A percentile compares a stretch with the other conserved stretches of the same genome.
Conservation (phyloP, 345 rosid genomes). For the Dipteronia dyeriana region DNA sequence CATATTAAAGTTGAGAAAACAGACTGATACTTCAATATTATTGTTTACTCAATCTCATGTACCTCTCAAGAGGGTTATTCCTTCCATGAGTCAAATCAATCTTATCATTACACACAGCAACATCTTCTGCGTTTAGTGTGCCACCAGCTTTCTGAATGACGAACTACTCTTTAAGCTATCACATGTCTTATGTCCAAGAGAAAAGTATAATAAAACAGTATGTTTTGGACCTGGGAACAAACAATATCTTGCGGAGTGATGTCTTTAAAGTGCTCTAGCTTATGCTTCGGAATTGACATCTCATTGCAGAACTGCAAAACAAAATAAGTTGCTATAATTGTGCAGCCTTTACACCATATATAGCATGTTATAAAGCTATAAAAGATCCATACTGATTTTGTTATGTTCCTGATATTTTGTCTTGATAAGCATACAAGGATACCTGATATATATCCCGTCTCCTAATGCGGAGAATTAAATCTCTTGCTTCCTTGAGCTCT, state of each 20-base stretch:
- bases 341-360: no score
- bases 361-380: neutral
- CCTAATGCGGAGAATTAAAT: conserved; percentile 71
- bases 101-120: conserved; percentile 73
- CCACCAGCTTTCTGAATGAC: conserved; percentile 61
- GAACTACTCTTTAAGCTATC: conserved; percentile 5
- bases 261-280: conserved; percentile 70
- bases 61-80: conserved; percentile 88
- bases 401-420: no score
- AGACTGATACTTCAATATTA: neutral
- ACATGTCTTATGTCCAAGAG: neutral
- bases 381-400: neutral
- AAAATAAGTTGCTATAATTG: neutral
- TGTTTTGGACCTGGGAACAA: conserved; percentile 73
- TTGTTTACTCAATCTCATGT: conserved; percentile 15
- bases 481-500: conserved; percentile 74
- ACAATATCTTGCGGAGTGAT: conserved; percentile 83
- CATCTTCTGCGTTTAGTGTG: conserved; percentile 71
- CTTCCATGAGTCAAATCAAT: conserved; percentile 91
- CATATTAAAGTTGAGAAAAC: neutral
- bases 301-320: conserved; percentile 82
- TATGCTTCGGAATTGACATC: conserved; percentile 87
- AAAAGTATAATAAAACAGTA: neutral
- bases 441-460: conserved; percentile 89
- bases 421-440: conserved; percentile 6